Evolutionary conservation across 1,139 yeast species (phyloP).

Genomic region (Pichia terricola): DNA sequence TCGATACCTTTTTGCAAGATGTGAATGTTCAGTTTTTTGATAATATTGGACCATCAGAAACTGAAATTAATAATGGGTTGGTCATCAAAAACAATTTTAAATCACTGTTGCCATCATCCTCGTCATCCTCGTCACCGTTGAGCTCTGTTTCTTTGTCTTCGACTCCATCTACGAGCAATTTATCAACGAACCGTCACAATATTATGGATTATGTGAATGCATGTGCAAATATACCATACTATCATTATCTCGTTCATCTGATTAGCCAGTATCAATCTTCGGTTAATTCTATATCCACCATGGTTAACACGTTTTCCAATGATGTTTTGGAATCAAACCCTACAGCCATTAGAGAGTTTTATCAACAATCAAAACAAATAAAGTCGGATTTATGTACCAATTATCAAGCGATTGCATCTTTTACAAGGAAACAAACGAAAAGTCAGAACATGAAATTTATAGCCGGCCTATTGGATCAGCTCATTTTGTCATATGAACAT

Average conservation of each 20-base stretch:
- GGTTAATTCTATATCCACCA: constrained; percentile 18
- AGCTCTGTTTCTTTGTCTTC: constrained; percentile 5
- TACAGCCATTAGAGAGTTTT: constrained; percentile 23
- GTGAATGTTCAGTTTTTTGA: constrained; percentile 24
- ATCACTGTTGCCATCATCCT: constrained; percentile 1
- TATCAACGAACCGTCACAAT: constrained; percentile 2
- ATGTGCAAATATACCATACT: constrained; percentile 20
- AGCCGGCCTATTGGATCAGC: constrained; percentile 19
- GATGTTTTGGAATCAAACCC: constrained; percentile 23
- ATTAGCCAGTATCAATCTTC: constrained; percentile 22
- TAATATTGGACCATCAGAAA: constrained; percentile 22
- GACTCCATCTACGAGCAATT: constrained; percentile 1
- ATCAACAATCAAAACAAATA: constrained; percentile 18
- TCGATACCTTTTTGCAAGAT: constrained; percentile 20
- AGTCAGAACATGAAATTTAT: constrained; percentile 21
- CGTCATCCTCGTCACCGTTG: constrained; percentile 1
- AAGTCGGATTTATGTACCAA: constrained; percentile 20
- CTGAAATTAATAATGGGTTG: constrained; percentile 12
- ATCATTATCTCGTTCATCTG: constrained; percentile 21
- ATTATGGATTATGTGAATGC: constrained; percentile 22
- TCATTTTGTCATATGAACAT: constrained; percentile 18
- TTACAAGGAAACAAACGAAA: constrained; percentile 22
- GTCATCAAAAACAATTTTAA: not conserved
- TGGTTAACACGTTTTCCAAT: constrained; percentile 20
- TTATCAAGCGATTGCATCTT: constrained; percentile 23